Percentiles rank a stretch among this genome's conserved stretches.
Evolutionary conservation across 2,329 filamentous ascomycete genomes (phyloP).

Genomic region (Pestalotiopsis sp.): DNA sequence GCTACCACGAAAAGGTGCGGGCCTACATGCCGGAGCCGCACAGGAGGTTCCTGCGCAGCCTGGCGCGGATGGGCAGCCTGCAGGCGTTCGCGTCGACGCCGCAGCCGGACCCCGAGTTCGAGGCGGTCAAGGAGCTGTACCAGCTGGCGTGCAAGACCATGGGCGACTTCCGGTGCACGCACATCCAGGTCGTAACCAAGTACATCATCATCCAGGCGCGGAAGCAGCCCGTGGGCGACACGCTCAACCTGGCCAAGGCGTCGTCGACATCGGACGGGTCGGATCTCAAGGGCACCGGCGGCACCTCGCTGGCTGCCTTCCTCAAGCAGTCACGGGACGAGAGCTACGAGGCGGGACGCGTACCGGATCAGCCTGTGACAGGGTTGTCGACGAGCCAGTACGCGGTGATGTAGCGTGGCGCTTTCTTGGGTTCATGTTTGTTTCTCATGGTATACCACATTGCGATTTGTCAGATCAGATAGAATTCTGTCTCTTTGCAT

Average conservation of each 20-base stretch:
- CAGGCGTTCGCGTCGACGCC: constrained; percentile 64
- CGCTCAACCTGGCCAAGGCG: constrained; percentile 48
- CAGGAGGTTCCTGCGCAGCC: constrained; percentile 73
- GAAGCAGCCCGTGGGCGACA: constrained; percentile 34
- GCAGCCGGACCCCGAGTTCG: constrained; percentile 57
- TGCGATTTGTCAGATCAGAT: background rate
- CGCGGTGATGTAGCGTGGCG: constrained; percentile 1
- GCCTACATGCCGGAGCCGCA: constrained; percentile 91
- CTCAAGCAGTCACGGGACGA: constrained; percentile 88
- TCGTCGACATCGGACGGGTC: constrained; percentile 33
- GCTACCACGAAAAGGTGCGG: constrained; percentile 70
- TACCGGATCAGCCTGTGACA: background rate
- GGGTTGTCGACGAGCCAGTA: background rate
- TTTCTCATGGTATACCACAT: background rate
- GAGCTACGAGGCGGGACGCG: constrained; percentile 48
- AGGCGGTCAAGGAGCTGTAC: constrained; percentile 53
- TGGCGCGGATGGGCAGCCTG: constrained; percentile 74
- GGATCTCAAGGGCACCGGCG: constrained; percentile 80
- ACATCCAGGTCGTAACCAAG: constrained; percentile 86
- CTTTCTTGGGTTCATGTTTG: background rate
- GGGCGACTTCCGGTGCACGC: constrained; percentile 77
- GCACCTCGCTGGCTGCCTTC: constrained; percentile 86
- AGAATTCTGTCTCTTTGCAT: background rate
- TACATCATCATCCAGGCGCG: constrained; percentile 84
- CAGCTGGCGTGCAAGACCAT: constrained; percentile 77